Percentiles rank a stretch among this genome's conserved stretches.
Evolutionary conservation across 768 basidiomycete species (phyloP).

Genomic region (Chalciporus sphaerocephalus): DNA sequence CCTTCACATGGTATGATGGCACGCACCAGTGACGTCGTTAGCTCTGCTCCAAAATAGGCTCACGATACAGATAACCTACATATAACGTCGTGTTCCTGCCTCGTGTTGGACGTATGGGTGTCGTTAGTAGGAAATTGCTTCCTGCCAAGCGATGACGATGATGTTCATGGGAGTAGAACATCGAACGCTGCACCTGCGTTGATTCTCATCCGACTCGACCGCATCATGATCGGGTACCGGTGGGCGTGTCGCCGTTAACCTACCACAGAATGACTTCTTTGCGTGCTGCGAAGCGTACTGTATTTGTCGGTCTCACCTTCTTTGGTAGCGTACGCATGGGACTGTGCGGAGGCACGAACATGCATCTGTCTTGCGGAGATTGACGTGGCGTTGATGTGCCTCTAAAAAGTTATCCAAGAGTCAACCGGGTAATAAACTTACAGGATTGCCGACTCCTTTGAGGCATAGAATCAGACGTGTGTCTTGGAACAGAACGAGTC

Average conservation of each 20-base stretch:
- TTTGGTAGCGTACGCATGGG: neutral
- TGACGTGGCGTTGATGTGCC: neutral
- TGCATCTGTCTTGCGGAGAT: neutral
- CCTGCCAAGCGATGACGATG: neutral
- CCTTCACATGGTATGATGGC: conserved; percentile 6
- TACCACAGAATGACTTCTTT: neutral
- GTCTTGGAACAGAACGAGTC: no score
- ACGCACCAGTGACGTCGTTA: conserved; percentile 4
- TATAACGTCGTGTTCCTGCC: conserved; percentile 10
- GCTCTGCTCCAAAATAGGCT: neutral
- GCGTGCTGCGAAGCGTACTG: neutral
- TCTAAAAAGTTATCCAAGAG: no score
- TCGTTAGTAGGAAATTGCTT: neutral
- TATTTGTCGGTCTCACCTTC: neutral
- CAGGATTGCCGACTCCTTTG: neutral
- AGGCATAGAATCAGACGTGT: no score
- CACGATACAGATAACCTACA: conserved; percentile 12
- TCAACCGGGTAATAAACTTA: neutral
- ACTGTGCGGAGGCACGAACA: neutral
- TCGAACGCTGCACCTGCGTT: neutral
- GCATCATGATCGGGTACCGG: neutral
- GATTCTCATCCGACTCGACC: neutral
- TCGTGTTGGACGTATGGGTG: conserved; percentile 17
- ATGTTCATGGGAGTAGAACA: neutral
- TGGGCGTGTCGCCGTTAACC: neutral